Conservation (phyloP, 1,139 yeast species). For the Eremothecium gossypii region DNA sequence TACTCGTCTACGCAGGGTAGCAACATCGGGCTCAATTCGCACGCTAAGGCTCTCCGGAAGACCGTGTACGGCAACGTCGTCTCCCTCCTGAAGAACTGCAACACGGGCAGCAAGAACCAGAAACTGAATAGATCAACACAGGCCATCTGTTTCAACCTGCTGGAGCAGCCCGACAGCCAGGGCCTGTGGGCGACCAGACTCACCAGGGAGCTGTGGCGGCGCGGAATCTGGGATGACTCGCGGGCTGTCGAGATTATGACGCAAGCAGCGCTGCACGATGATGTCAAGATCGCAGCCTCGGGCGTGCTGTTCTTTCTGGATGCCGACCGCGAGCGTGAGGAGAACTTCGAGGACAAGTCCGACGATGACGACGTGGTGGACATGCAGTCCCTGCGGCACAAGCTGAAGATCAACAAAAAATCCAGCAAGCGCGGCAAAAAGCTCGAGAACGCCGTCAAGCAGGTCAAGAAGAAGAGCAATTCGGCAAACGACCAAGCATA, state of each 20-base stretch:
- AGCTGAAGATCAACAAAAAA: conserved; percentile 75
- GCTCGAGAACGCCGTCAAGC: conserved; percentile 61
- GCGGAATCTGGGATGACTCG: conserved; percentile 97
- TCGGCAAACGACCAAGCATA: conserved; percentile 55
- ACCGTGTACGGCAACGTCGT: conserved; percentile 76
- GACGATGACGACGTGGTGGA: conserved; percentile 71
- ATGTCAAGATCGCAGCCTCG: conserved; percentile 77
- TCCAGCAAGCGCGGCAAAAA: conserved; percentile 71
- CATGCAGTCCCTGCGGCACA: conserved; percentile 63
- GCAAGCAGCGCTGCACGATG: conserved; percentile 81
- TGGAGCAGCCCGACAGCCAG: conserved; percentile 68
- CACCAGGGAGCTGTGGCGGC: conserved; percentile 91
- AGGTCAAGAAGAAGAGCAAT: conserved; percentile 52
- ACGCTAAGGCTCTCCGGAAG: conserved; percentile 73
- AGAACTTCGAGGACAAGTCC: conserved; percentile 59
- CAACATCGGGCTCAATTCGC: conserved; percentile 43
- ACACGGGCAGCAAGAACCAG: conserved; percentile 72
- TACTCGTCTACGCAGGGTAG: conserved; percentile 44
- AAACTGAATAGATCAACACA: conserved; percentile 83
- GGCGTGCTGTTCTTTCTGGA: conserved; percentile 89
- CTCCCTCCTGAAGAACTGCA: conserved; percentile 68
- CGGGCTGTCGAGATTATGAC: conserved; percentile 95
- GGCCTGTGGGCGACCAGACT: conserved; percentile 96
- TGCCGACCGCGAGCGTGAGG: conserved; percentile 92
- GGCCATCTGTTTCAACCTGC: conserved; percentile 75